Conservation (phyloP, 1,139 yeast species). For the Geotrichum restrictum region DNA sequence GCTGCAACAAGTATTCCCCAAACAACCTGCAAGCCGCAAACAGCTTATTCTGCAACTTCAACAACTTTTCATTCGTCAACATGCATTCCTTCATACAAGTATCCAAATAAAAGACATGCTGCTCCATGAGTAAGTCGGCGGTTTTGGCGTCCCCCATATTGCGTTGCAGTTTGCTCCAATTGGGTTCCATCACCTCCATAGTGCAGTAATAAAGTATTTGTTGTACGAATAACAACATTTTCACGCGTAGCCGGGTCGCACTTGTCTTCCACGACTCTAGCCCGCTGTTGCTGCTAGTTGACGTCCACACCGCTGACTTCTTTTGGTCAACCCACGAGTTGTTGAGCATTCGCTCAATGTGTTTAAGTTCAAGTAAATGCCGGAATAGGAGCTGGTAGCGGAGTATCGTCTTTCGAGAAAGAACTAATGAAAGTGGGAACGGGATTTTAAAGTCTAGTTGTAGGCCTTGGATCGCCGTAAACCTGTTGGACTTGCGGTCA, state of each 20-base stretch:
- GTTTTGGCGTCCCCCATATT: constrained; percentile 36
- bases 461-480: constrained; percentile 51
- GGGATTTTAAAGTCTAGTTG: constrained; percentile 70
- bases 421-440: constrained; percentile 76
- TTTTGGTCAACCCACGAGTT: constrained; percentile 72
- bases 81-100: constrained; percentile 64
- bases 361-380: constrained; percentile 60
- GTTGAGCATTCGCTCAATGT: constrained; percentile 57
- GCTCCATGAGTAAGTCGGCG: constrained; percentile 49
- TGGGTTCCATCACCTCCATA: constrained; percentile 57
- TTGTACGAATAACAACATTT: constrained; percentile 59
- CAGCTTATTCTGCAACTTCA: constrained; percentile 44
- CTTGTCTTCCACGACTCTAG: constrained; percentile 56
- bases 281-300: constrained; percentile 39
- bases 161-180: constrained; percentile 46
- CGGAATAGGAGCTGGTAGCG: constrained; percentile 82
- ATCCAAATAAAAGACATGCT: constrained; percentile 58
- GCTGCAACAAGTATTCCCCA: constrained; percentile 52
- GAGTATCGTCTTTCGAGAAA: constrained; percentile 65
- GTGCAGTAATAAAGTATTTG: constrained; percentile 56
- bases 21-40: constrained; percentile 45
- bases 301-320: constrained; percentile 65
- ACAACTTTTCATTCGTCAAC: constrained; percentile 56
- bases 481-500: constrained; percentile 12
- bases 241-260: constrained; percentile 54